Percentiles rank a stretch among this genome's conserved stretches.
Evolutionary conservation across 73 alveolate species (phyloP).

Genomic region (Paramecium sonneborni): DNA sequence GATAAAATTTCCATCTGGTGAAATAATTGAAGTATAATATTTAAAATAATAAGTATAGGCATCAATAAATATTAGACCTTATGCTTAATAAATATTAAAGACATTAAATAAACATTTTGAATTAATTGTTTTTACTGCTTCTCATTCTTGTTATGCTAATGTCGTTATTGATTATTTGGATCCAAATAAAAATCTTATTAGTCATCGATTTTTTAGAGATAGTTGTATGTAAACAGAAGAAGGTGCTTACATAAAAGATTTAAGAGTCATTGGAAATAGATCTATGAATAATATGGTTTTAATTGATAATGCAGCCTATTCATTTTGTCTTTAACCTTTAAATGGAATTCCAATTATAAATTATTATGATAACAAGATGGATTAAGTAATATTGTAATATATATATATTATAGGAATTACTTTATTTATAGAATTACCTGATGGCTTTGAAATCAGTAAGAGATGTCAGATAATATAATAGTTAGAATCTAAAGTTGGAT

Average conservation of each 20-base stretch:
- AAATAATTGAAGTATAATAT: conserved; percentile 53
- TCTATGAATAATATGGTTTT: conserved; percentile 49
- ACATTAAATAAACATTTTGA: conserved; percentile 58
- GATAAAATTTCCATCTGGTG: conserved; percentile 63
- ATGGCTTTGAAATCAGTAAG: neutral
- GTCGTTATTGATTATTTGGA: conserved; percentile 67
- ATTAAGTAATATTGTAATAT: neutral
- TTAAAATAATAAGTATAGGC: conserved; percentile 35
- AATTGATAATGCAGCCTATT: conserved; percentile 64
- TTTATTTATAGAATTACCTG: conserved; percentile 8
- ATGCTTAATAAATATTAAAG: conserved; percentile 59
- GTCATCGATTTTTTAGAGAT: conserved; percentile 65
- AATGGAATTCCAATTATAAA: conserved; percentile 65
- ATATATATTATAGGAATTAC: neutral
- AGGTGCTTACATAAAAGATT: conserved; percentile 71
- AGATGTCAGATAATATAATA: conserved; percentile 2
- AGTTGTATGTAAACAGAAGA: conserved; percentile 70
- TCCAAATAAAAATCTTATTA: conserved; percentile 57
- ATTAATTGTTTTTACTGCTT: conserved; percentile 69
- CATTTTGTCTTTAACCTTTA: conserved; percentile 47
- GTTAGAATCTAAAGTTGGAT: neutral
- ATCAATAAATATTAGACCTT: conserved; percentile 71
- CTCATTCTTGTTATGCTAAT: conserved; percentile 69
- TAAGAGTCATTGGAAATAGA: conserved; percentile 53
- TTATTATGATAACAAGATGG: conserved; percentile 56